Evolutionary conservation across 1,284 basidiomycete species (phyloP).

Genomic region (Irpex sp.): DNA sequence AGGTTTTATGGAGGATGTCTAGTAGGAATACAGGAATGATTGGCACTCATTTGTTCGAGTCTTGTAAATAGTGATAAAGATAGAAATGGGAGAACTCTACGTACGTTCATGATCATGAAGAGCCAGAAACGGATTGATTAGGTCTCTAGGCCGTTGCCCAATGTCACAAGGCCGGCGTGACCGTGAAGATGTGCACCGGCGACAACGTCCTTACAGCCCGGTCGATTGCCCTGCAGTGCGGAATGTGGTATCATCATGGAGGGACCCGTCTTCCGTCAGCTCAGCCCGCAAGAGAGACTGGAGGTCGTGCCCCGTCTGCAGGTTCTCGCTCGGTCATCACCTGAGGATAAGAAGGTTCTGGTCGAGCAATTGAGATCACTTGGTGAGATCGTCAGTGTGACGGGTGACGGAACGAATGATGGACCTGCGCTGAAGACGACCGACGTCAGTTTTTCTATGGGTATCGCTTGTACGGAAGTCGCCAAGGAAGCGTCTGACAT

Average conservation of each 20-base stretch:
- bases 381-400: constrained; percentile 94
- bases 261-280: constrained; percentile 73
- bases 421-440: constrained; percentile 95
- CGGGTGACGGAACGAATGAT: constrained; percentile 98
- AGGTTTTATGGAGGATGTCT: too few relatives aligned
- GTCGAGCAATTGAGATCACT: constrained; percentile 85
- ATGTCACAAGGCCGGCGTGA: constrained; percentile 87
- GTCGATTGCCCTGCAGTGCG: constrained; percentile 93
- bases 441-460: constrained; percentile 96
- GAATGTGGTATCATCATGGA: constrained; percentile 98
- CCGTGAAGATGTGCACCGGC: constrained; percentile 98
- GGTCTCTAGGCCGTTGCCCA: constrained; percentile 79
- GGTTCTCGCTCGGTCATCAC: constrained; percentile 91
- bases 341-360: constrained; percentile 93
- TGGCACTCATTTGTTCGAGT: too few relatives aligned
- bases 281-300: constrained; percentile 49
- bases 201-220: constrained; percentile 94
- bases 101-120: too few relatives aligned
- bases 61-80: too few relatives aligned
- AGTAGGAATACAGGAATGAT: too few relatives aligned
- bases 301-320: constrained; percentile 68
- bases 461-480: constrained; percentile 96
- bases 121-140: too few relatives aligned
- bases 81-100: too few relatives aligned
- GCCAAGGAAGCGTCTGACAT: constrained; percentile 99